A percentile compares a stretch with the other conserved stretches of the same genome.
Evolutionary conservation across 306 rosid species (phyloP).

Genomic region (Vigna trinervia): DNA sequence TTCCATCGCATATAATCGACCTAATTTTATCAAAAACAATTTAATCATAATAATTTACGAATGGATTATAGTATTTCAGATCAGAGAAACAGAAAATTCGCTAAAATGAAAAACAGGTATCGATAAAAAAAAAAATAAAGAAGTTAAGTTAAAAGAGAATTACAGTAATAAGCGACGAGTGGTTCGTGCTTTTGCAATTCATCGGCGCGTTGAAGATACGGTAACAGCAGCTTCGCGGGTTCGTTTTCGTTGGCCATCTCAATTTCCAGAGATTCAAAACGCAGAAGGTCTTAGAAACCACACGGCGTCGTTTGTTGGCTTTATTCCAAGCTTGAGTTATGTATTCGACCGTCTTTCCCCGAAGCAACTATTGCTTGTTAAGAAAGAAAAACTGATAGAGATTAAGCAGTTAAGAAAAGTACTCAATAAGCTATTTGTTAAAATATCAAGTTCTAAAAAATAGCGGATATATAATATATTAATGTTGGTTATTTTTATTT

Average conservation of each 20-base stretch:
- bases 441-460: neutral
- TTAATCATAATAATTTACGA: neutral
- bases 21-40: conserved; percentile 47
- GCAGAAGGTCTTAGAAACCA: neutral
- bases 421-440: neutral
- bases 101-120: conserved; percentile 4
- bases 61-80: neutral
- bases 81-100: neutral
- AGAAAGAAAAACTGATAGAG: neutral
- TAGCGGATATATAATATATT: too few relatives aligned
- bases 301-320: conserved; percentile 34
- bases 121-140: conserved; percentile 20
- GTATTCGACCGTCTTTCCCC: neutral
- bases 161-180: conserved; percentile 95
- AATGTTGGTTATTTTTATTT: neutral
- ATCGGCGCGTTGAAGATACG: conserved; percentile 99
- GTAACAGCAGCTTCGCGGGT: conserved; percentile 94
- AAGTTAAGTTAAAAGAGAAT: neutral
- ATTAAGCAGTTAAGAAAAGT: neutral
- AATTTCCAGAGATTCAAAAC: neutral
- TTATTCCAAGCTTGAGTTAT: neutral
- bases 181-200: conserved; percentile 98
- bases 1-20: conserved; percentile 99
- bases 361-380: too few relatives aligned
- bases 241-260: conserved; percentile 89